Conservation (phyloP, 2,329 filamentous ascomycete genomes). For the Juglanconis sp. region DNA sequence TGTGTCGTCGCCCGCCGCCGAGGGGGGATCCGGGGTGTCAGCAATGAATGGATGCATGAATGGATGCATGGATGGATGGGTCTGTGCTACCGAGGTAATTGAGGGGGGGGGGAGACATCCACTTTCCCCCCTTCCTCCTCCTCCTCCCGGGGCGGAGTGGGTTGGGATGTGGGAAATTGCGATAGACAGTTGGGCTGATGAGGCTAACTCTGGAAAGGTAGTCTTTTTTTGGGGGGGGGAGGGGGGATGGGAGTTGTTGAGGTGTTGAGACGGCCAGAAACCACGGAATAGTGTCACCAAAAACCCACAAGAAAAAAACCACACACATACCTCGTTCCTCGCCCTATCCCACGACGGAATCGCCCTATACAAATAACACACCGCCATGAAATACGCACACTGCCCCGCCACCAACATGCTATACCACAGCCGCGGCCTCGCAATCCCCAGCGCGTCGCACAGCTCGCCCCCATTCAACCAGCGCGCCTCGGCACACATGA, state of each 20-base stretch:
- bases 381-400: conserved; percentile 60
- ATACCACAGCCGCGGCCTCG: conserved; percentile 55
- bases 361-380: conserved; percentile 44
- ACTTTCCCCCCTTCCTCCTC: too few species aligned
- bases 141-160: too few species aligned
- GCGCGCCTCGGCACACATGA: conserved; percentile 64
- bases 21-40: neutral
- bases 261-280: too few species aligned
- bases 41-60: neutral
- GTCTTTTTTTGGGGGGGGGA: too few species aligned
- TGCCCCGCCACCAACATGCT: conserved; percentile 60
- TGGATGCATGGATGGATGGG: neutral
- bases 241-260: neutral
- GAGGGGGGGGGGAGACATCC: too few species aligned
- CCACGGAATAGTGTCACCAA: too few species aligned
- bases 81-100: too few species aligned
- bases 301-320: too few species aligned
- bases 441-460: conserved; percentile 56
- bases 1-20: too few species aligned
- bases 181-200: too few species aligned
- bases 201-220: too few species aligned
- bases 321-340: conserved; percentile 41
- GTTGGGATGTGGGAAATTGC: too few species aligned
- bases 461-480: conserved; percentile 69
- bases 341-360: conserved; percentile 38